phyloP scores from a whole-genome alignment of 2,329 filamentous ascomycete species.

The Nigrospora sphaerica region DNA sequence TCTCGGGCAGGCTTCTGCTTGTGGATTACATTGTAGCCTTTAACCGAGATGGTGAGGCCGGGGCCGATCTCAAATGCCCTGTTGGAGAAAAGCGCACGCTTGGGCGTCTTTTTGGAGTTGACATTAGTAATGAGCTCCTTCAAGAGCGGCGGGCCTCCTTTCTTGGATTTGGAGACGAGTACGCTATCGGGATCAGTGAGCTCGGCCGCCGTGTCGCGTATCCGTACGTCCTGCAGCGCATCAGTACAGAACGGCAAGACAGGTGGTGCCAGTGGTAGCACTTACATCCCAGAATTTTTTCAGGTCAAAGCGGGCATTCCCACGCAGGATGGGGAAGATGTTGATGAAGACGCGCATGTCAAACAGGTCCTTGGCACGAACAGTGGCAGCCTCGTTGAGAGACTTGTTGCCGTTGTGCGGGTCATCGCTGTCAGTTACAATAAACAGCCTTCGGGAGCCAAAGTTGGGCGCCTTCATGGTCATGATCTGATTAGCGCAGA shows the following conservation, averaged over 20 bases:
- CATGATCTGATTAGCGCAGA: constrained; percentile 94
- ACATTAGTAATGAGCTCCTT: constrained; percentile 79
- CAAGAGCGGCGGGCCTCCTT: constrained; percentile 75
- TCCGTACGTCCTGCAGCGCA: constrained; percentile 70
- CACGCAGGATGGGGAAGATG: constrained; percentile 78
- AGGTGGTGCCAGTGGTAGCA: neutral
- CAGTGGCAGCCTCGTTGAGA: constrained; percentile 68
- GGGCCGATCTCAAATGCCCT: constrained; percentile 85
- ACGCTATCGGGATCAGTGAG: constrained; percentile 53
- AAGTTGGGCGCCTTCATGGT: constrained; percentile 94
- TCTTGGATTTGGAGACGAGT: constrained; percentile 59
- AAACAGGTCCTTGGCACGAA: constrained; percentile 89
- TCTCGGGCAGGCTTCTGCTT: constrained; percentile 73
- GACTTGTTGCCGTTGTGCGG: constrained; percentile 70
- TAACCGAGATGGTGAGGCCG: constrained; percentile 78
- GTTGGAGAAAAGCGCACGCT: constrained; percentile 78
- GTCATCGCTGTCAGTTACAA: constrained; percentile 90
- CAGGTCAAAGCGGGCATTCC: constrained; percentile 67
- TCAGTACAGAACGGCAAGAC: neutral
- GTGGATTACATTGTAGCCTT: constrained; percentile 86
- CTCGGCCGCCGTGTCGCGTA: constrained; percentile 67
- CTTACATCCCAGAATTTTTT: constrained; percentile 85
- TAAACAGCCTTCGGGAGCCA: constrained; percentile 83
- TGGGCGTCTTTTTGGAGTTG: constrained; percentile 81
- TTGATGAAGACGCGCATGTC: constrained; percentile 89